Conservation (phyloP, 345 rosid genomes). For the Gossypium australe region DNA sequence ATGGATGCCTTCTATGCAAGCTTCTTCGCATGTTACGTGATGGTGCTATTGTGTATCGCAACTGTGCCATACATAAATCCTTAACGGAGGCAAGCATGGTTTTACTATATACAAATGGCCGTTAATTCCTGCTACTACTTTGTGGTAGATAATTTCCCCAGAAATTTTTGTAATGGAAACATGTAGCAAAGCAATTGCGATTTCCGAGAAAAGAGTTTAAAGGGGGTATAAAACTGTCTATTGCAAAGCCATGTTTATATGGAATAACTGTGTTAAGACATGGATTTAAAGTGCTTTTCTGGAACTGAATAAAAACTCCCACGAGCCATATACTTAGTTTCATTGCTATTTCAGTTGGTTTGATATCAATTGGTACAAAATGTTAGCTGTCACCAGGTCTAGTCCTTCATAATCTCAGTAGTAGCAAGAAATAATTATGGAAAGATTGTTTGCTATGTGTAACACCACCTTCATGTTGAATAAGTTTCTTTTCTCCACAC, state of each 20-base stretch:
- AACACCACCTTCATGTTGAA: neutral
- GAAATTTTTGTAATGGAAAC: too few species aligned
- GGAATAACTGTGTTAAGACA: rapidly evolving
- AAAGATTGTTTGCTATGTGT: neutral
- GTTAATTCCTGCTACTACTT: neutral
- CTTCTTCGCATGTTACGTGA: neutral
- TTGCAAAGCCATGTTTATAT: too few species aligned
- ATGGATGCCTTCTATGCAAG: neutral
- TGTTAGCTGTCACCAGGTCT: neutral
- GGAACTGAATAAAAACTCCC: too few species aligned
- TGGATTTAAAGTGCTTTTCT: too few species aligned
- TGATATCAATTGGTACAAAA: neutral
- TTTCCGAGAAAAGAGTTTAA: too few species aligned
- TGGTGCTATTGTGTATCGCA: neutral
- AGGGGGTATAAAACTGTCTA: too few species aligned
- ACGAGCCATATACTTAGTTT: neutral
- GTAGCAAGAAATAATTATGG: neutral
- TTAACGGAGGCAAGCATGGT: neutral
- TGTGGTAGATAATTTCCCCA: neutral
- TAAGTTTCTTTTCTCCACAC: neutral
- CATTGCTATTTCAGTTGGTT: neutral
- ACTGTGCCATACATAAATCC: neutral
- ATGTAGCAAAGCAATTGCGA: neutral
- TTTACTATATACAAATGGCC: neutral
- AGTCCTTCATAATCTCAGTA: neutral